Conservation (phyloP, 495 filamentous ascomycete genomes). For the Eremomyces bilateralis region DNA sequence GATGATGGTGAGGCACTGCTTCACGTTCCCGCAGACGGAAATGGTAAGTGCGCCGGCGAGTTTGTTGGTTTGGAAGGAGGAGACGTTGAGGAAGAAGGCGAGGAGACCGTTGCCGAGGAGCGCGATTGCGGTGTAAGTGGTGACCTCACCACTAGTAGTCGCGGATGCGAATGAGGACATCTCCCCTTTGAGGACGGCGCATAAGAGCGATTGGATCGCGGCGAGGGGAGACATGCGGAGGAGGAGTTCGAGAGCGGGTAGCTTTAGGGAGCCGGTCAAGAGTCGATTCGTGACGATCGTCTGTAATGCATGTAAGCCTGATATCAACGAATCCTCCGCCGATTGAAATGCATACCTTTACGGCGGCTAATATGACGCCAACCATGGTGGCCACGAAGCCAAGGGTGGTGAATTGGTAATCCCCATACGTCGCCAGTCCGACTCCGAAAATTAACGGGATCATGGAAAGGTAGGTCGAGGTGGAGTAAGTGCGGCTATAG, state of each 20-base stretch:
- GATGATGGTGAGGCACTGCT: slow-evolving; percentile 35
- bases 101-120: slow-evolving; percentile 27
- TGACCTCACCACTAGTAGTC: slow-evolving; percentile 6
- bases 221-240: slow-evolving; percentile 34
- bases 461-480: slow-evolving; percentile 30
- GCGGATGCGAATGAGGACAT: slow-evolving; percentile 12
- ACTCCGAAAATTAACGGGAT: slow-evolving; percentile 35
- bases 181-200: slow-evolving; percentile 28
- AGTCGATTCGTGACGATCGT: slow-evolving; percentile 35
- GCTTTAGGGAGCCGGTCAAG: slow-evolving; percentile 27
- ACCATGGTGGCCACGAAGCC: slow-evolving; percentile 31
- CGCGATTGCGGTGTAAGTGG: slow-evolving; percentile 8
- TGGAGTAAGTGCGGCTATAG: slow-evolving; percentile 26
- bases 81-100: slow-evolving; percentile 31
- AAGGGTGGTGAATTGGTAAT: slow-evolving; percentile 31
- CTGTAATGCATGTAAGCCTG: slow-evolving; percentile 2
- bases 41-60: slow-evolving; percentile 33
- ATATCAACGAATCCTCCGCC: not conserved
- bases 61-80: slow-evolving; percentile 34
- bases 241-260: slow-evolving; percentile 30
- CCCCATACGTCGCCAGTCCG: slow-evolving; percentile 31
- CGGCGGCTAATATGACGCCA: slow-evolving; percentile 29
- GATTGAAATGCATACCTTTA: slow-evolving; percentile 17
- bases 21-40: slow-evolving; percentile 34
- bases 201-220: slow-evolving; percentile 26